Conservation (phyloP, 164 flowering plant genomes). For the Berberis vulgaris region DNA sequence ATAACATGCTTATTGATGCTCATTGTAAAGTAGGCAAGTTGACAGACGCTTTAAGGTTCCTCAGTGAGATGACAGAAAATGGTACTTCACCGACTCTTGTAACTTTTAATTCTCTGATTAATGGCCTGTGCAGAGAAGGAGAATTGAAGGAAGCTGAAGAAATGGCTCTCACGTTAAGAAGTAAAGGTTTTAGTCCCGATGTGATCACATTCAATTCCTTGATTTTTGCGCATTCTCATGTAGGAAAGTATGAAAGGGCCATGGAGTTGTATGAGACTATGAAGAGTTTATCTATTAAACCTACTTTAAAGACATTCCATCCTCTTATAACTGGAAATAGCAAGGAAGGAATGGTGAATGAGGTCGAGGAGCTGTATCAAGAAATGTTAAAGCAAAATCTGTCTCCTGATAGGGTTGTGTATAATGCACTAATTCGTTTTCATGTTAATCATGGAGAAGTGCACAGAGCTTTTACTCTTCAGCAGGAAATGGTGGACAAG, state of each 20-base stretch:
- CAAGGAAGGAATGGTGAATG: slow-evolving; percentile 3
- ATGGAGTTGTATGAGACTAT: slow-evolving; percentile 4
- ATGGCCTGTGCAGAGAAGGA: slow-evolving; percentile 2
- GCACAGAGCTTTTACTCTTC: background rate
- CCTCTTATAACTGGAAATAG: background rate
- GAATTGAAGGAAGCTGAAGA: slow-evolving; percentile 1
- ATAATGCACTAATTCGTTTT: slow-evolving; percentile 3
- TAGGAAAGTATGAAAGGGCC: slow-evolving; percentile 1
- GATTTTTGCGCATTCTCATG: background rate
- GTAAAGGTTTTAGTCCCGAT: slow-evolving; percentile 3
- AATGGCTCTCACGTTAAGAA: background rate
- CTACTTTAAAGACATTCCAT: background rate
- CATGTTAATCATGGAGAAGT: slow-evolving; percentile 2
- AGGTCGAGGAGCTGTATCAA: background rate
- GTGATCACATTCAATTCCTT: slow-evolving; percentile 4
- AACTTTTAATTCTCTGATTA: slow-evolving; percentile 1
- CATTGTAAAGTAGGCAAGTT: background rate
- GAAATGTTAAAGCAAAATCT: background rate
- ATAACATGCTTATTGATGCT: slow-evolving; percentile 3
- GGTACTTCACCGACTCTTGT: background rate
- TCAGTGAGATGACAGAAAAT: slow-evolving; percentile 2
- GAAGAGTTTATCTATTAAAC: too few species aligned
- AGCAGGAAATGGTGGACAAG: slow-evolving; percentile 3
- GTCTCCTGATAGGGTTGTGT: background rate
- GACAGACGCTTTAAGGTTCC: slow-evolving; percentile 3